phyloP scores from a whole-genome alignment of 805 yeast genomes.

The Teunomyces panamensis region DNA sequence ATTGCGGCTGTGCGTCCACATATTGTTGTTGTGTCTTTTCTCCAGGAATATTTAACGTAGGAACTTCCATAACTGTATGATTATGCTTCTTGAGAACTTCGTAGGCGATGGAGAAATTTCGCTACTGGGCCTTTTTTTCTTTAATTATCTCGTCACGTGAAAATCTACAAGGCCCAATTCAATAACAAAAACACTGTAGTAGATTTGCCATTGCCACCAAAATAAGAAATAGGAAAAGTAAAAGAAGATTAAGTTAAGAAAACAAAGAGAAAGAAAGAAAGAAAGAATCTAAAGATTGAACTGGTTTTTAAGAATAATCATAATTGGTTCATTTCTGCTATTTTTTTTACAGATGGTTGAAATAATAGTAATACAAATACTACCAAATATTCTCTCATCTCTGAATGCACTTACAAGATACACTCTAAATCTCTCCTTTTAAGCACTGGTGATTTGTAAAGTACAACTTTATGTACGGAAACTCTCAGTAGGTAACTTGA shows the following conservation, averaged over 20 bases:
- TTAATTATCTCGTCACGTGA: background rate
- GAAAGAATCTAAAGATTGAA: background rate
- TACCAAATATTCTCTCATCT: no score
- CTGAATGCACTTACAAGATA: no score
- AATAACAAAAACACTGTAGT: background rate
- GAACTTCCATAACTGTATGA: conserved; percentile 46
- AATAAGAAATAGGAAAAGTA: background rate
- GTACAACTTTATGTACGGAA: background rate
- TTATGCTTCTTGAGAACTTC: conserved; percentile 8
- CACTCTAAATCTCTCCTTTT: background rate
- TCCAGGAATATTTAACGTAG: conserved; percentile 57
- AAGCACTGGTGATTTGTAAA: background rate
- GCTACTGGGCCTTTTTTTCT: background rate
- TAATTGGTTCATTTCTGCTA: no score
- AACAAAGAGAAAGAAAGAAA: no score
- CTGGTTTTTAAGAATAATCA: no score
- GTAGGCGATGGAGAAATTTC: conserved; percentile 1
- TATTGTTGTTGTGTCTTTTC: conserved; percentile 30
- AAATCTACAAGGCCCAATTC: background rate
- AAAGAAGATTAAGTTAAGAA: background rate
- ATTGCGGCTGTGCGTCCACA: conserved; percentile 21
- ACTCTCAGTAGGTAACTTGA: no score
- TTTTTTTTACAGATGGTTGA: no score
- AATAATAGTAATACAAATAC: background rate
- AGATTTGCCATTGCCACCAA: background rate